These are phyloP conservation scores for Cutaneotrichosporon dermatis DNA, from an alignment of 1,284 basidiomycete species.

Conservation along the genomic window DNA sequence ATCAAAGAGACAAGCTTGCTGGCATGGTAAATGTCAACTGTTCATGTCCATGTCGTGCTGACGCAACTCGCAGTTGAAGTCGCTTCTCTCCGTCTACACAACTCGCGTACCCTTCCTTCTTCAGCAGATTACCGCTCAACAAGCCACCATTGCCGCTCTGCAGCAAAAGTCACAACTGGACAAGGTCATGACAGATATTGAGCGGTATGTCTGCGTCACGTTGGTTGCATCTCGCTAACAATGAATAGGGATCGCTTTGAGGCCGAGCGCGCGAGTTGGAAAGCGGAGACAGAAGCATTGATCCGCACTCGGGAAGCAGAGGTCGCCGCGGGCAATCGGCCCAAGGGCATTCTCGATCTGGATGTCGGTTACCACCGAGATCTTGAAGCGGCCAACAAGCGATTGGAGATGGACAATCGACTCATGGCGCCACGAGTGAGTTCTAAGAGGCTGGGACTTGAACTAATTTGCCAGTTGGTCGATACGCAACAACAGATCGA, in stretches of 20 bases:
- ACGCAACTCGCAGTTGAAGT: slow-evolving; percentile 25
- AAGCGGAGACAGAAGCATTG: slow-evolving; percentile 36
- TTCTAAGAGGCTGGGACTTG: background rate
- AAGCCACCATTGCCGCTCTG: slow-evolving; percentile 38
- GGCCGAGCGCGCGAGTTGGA: slow-evolving; percentile 39
- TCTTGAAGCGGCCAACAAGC: slow-evolving; percentile 45
- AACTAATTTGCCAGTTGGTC: slow-evolving; percentile 30
- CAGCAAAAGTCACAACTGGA: slow-evolving; percentile 37
- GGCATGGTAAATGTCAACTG: slow-evolving; percentile 28
- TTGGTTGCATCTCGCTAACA: background rate
- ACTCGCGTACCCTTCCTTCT: slow-evolving; percentile 33
- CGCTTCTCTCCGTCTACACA: slow-evolving; percentile 26
- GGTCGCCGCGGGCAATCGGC: slow-evolving; percentile 29
- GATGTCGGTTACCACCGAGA: slow-evolving; percentile 48
- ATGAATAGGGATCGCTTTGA: slow-evolving; percentile 29
- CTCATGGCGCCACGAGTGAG: slow-evolving; percentile 46
- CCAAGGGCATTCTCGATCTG: slow-evolving; percentile 35
- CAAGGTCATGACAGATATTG: slow-evolving; percentile 27
- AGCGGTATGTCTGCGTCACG: slow-evolving; percentile 30
- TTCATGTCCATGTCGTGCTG: background rate
- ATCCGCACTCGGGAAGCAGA: slow-evolving; percentile 31
- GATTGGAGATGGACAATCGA: slow-evolving; percentile 47
- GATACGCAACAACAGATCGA: slow-evolving; percentile 46
- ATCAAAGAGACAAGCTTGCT: slow-evolving; percentile 24
- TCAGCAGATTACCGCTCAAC: slow-evolving; percentile 36